A percentile compares a stretch with the other conserved stretches of the same genome.
These are phyloP conservation scores for Trypanosoma avium DNA, from an alignment of 208 protist species.

Conservation along the genomic window DNA sequence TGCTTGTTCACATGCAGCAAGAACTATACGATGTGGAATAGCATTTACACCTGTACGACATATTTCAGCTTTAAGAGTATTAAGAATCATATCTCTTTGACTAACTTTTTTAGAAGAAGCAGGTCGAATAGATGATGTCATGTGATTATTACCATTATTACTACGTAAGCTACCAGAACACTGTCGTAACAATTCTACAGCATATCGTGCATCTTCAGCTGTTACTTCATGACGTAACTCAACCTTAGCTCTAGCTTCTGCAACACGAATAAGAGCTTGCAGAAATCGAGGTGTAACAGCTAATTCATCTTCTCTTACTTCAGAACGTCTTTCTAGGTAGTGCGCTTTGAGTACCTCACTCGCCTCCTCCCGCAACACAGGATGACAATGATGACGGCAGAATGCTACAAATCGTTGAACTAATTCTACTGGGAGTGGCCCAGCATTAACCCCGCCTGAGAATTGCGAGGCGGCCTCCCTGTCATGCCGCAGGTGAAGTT, in stretches of 20 bases:
- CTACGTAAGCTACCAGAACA: slow-evolving; percentile 41
- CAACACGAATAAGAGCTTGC: slow-evolving; percentile 93
- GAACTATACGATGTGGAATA: slow-evolving; percentile 49
- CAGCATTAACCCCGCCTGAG: neutral
- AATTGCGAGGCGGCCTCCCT: neutral
- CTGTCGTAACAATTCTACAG: slow-evolving; percentile 85
- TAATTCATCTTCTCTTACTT: slow-evolving; percentile 35
- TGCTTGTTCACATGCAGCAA: slow-evolving; percentile 66
- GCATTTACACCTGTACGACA: slow-evolving; percentile 49
- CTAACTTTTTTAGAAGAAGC: slow-evolving; percentile 37
- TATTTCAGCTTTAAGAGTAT: slow-evolving; percentile 62
- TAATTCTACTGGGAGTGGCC: slow-evolving; percentile 47
- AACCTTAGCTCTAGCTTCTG: slow-evolving; percentile 91
- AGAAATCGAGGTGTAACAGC: slow-evolving; percentile 95
- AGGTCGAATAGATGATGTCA: neutral
- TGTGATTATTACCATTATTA: neutral
- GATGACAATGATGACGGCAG: slow-evolving; percentile 64
- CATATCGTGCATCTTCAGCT: slow-evolving; percentile 90
- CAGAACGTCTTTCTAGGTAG: slow-evolving; percentile 63
- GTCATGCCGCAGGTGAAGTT: slow-evolving; percentile 47
- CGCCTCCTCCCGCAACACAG: slow-evolving; percentile 54
- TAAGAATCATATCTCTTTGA: slow-evolving; percentile 65
- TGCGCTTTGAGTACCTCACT: slow-evolving; percentile 54
- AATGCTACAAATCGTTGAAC: slow-evolving; percentile 78
- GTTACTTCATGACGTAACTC: slow-evolving; percentile 91